Base-by-base conservation (phyloP, 352 stramenopile genomes). In the Pythium phragmitis region DNA sequence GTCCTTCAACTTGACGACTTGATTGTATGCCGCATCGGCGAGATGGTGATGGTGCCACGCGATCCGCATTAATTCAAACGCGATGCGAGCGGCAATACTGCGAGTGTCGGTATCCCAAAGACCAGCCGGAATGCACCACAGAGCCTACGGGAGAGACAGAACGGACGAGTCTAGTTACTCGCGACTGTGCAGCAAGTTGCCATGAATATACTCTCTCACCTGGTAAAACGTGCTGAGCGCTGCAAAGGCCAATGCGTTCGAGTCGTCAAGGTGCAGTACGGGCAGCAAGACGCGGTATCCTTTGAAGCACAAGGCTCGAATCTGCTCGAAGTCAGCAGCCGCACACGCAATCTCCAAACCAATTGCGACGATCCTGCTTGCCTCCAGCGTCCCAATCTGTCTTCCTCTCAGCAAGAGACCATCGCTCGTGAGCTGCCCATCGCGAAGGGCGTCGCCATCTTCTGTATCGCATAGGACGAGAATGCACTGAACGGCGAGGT, bases 281-380 rank as follows among this genome's bases (percentile, higher is more conserved):
- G 85, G 85, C 2, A 94, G 67, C 60, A 92, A 41, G 1, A 88
- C 37, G 4, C 76, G 72, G 41, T 92, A 94, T 7, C 82, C 75
- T 69, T 87, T 91, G 59, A 91, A 91, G 54, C 72, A 72, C 17
- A 92, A 60, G 4, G 60, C 43, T 12, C 70, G 69, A 36, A 89
- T 81, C 17, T 80, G 68, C 55, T 88, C 81, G 8, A 55, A 39
- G 52, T 91, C 84, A 4, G 65, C 72, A 12, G 74, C 76, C 1
- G 80, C 73, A 30, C 64, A 79, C 2, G 85, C 82, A 5, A 92
- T 72, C 37, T 94, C 85, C 26, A 92, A 66, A 4, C 61, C 82
- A 19, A 94, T 86, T 0, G 72, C 68, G 23, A 90, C 57, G 56
- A 77, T 79, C 3, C 67, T 76, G 48, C 63, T 75, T 12, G 73